A percentile compares a stretch with the other conserved stretches of the same genome.
Conservation (phyloP, 2,329 filamentous ascomycete species). For the Sclerotinia glacialis region DNA sequence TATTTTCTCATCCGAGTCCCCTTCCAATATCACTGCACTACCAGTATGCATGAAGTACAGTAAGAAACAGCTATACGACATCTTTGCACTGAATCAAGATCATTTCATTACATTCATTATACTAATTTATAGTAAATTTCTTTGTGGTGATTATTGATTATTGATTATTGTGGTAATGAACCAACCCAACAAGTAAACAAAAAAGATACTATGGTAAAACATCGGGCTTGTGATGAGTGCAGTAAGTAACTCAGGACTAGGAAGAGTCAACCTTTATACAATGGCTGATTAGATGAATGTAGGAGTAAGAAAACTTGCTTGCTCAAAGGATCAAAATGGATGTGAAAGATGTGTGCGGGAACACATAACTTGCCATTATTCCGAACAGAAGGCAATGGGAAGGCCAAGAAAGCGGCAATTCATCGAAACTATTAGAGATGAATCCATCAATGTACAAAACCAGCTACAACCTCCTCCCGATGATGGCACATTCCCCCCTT, state of each 20-base stretch:
- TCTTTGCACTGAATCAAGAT: background rate
- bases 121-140: background rate
- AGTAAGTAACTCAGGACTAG: slow-evolving; percentile 47
- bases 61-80: slow-evolving; percentile 1
- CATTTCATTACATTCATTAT: background rate
- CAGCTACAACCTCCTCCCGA: slow-evolving; percentile 21
- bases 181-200: slow-evolving; percentile 17
- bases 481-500: slow-evolving; percentile 25
- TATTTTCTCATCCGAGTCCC: slow-evolving; percentile 1
- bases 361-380: slow-evolving; percentile 58
- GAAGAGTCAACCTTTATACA: background rate
- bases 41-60: background rate
- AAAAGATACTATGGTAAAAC: slow-evolving; percentile 44
- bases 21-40: background rate
- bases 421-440: slow-evolving; percentile 31
- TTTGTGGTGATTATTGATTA: background rate
- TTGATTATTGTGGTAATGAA: slow-evolving; percentile 24
- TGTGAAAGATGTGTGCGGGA: slow-evolving; percentile 59
- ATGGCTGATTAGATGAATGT: slow-evolving; percentile 30
- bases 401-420: slow-evolving; percentile 57
- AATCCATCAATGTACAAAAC: slow-evolving; percentile 16
- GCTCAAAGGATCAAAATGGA: slow-evolving; percentile 59
- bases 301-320: slow-evolving; percentile 64
- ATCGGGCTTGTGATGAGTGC: slow-evolving; percentile 65
- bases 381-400: slow-evolving; percentile 64